phyloP scores from a whole-genome alignment of 495 filamentous ascomycete species.

The Neurospora discreta region DNA sequence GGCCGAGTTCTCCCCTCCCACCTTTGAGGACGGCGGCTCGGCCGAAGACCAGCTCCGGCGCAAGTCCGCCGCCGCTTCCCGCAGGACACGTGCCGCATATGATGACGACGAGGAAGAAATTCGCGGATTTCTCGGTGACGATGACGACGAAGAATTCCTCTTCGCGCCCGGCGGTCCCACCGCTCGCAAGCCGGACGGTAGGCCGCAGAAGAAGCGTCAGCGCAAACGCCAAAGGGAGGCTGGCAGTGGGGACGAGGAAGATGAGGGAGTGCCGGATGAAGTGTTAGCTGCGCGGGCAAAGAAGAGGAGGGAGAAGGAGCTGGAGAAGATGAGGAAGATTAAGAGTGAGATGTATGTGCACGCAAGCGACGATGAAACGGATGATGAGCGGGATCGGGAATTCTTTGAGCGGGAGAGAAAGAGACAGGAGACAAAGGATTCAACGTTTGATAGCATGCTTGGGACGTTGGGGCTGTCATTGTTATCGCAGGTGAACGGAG shows the following conservation, averaged over 20 bases:
- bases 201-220: slow-evolving; percentile 34
- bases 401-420: slow-evolving; percentile 63
- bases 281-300: slow-evolving; percentile 33
- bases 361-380: slow-evolving; percentile 70
- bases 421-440: slow-evolving; percentile 19
- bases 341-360: slow-evolving; percentile 77
- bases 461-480: slow-evolving; percentile 2
- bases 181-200: slow-evolving; percentile 27
- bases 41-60: slow-evolving; percentile 68
- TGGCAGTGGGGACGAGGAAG: slow-evolving; percentile 37
- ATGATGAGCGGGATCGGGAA: slow-evolving; percentile 50
- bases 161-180: slow-evolving; percentile 65
- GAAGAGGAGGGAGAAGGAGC: slow-evolving; percentile 43
- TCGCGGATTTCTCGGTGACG: slow-evolving; percentile 44
- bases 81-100: slow-evolving; percentile 38
- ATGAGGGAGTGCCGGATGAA: slow-evolving; percentile 35
- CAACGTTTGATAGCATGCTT: slow-evolving; percentile 14
- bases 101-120: slow-evolving; percentile 50
- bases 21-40: slow-evolving; percentile 54
- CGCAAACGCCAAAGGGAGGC: slow-evolving; percentile 26
- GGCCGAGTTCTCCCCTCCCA: slow-evolving; percentile 58
- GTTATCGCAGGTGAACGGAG: background rate
- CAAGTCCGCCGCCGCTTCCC: slow-evolving; percentile 38
- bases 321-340: slow-evolving; percentile 59
- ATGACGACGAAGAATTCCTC: slow-evolving; percentile 42